Conservation (phyloP, 2,329 filamentous ascomycete genomes). For the Colletotrichum gloeosporioides region DNA sequence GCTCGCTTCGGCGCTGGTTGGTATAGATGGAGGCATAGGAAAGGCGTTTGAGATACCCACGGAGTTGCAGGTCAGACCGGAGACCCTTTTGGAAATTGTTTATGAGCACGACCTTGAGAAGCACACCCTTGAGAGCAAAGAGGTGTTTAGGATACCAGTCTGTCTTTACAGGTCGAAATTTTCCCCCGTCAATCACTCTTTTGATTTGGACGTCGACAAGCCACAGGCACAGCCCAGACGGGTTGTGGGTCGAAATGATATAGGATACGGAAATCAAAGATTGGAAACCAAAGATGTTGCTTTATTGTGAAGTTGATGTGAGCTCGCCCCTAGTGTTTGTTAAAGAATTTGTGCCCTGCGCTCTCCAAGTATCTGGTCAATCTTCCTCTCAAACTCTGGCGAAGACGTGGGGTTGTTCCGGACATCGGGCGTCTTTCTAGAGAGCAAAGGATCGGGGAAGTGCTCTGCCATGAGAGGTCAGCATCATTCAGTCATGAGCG, state of each 20-base stretch:
- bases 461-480: constrained; percentile 31
- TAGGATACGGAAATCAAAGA: neutral
- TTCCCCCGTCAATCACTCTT: neutral
- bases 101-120: neutral
- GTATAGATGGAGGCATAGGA: neutral
- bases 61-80: neutral
- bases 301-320: neutral
- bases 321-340: neutral
- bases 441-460: constrained; percentile 53
- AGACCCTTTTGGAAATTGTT: neutral
- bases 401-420: constrained; percentile 44
- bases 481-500: neutral
- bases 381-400: constrained; percentile 42
- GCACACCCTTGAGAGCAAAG: neutral
- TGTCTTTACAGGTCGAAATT: neutral
- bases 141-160: neutral
- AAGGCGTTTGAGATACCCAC: neutral
- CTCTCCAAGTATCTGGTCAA: constrained; percentile 38
- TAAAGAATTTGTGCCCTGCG: neutral
- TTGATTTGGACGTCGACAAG: neutral
- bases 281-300: neutral
- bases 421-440: constrained; percentile 36
- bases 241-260: neutral
- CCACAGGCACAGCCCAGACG: neutral
- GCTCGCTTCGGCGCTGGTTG: neutral